Conservation (phyloP, 176 grass and related monocot species). For the Aegilops longissima region DNA sequence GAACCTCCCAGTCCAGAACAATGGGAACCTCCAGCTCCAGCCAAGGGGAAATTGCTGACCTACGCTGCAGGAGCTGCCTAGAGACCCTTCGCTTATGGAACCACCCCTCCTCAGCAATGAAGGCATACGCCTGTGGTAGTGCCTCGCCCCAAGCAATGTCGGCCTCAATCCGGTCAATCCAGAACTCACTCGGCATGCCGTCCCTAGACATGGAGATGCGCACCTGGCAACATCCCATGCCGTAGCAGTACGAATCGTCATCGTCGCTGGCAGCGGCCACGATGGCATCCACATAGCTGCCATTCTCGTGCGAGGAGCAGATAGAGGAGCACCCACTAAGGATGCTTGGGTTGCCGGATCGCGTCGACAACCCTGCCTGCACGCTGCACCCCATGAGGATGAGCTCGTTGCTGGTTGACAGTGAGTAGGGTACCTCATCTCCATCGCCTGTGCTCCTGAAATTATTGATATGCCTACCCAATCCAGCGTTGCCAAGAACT, state of each 20-base stretch:
- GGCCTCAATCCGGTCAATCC: background rate
- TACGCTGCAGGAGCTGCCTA: too few species aligned
- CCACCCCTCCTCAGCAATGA: conserved; percentile 11
- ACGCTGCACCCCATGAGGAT: too few species aligned
- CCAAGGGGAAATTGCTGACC: too few species aligned
- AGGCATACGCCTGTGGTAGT: background rate
- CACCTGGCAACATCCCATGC: conserved; percentile 3
- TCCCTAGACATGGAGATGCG: background rate
- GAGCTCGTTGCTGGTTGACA: too few species aligned
- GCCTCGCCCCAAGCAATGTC: background rate
- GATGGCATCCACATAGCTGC: background rate
- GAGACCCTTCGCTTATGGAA: background rate
- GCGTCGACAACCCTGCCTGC: background rate
- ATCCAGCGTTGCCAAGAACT: too few species aligned
- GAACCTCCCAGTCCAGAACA: too few species aligned
- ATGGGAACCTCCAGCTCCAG: too few species aligned
- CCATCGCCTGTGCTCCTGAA: background rate
- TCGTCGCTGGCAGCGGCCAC: background rate
- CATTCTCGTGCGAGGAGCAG: too few species aligned
- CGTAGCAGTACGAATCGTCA: background rate
- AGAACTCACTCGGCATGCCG: background rate
- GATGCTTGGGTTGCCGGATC: background rate
- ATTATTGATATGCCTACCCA: too few species aligned
- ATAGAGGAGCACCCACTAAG: too few species aligned
- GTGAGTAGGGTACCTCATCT: background rate